Percentiles rank a stretch among this genome's conserved stretches.
Conservation (phyloP, 352 stramenopile species). For the Globisporangium mamillatum region DNA sequence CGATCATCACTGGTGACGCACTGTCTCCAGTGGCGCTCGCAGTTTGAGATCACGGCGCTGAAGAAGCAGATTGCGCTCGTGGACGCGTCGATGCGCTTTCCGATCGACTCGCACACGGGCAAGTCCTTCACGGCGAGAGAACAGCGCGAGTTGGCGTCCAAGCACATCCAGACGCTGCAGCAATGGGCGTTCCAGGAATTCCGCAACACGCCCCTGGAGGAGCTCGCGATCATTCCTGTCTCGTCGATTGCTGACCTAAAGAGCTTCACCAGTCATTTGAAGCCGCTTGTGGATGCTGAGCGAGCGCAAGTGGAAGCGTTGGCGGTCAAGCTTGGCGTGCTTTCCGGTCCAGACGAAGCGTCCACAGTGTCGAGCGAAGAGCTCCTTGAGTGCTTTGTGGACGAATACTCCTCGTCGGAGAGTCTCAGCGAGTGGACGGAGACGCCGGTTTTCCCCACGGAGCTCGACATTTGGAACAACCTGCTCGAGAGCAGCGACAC, state of each 20-base stretch:
- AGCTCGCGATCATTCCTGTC: conserved; percentile 57
- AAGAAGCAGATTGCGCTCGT: conserved; percentile 65
- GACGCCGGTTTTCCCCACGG: conserved; percentile 66
- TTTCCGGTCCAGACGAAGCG: conserved; percentile 36
- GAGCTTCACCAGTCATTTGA: conserved; percentile 45
- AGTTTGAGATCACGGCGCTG: conserved; percentile 42
- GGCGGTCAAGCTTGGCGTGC: conserved; percentile 43
- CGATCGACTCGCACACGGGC: conserved; percentile 85
- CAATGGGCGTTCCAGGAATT: conserved; percentile 47
- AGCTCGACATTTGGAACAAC: conserved; percentile 87
- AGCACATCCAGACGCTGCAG: conserved; percentile 75
- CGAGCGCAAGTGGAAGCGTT: conserved; percentile 32
- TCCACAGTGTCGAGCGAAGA: conserved; percentile 30
- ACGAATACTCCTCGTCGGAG: conserved; percentile 45
- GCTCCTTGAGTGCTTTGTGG: conserved; percentile 52
- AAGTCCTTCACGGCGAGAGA: conserved; percentile 50
- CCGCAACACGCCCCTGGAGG: conserved; percentile 44
- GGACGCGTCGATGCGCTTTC: conserved; percentile 64
- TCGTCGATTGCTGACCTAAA: conserved; percentile 40
- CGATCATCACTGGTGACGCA: conserved; percentile 40
- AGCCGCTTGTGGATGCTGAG: conserved; percentile 29
- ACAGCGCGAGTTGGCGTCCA: conserved; percentile 41
- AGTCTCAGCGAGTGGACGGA: conserved; percentile 20
- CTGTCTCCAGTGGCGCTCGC: conserved; percentile 32
- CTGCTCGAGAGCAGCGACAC: conserved; percentile 29